Evolutionary conservation across 352 stramenopile genomes (phyloP), one percentile per base, ranked within the genome.

Genomic region (Albugo laibachii): DNA sequence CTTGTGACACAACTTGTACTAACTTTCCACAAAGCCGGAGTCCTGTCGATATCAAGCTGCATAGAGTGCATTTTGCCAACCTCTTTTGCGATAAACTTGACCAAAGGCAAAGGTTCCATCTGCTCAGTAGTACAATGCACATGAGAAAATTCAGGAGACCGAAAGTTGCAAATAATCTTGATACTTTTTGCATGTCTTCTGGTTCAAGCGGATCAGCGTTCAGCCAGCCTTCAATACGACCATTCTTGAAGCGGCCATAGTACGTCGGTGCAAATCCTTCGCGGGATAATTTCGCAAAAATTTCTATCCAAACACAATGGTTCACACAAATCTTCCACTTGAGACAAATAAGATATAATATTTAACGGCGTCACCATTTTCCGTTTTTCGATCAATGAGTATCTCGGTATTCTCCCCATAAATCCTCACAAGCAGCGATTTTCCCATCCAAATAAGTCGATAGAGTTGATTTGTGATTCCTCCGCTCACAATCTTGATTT

Each of bases 391-490:
- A 63, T 96, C 83, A 48, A 97, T 96, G 36, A 96, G 83, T 19
- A 85, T 69, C 49, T 96, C 86, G 34, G 87, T 96, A 65, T 95
- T 88, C 50, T 86, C 64, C 16, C 87, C 87, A 47, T 95, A 97
- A 36, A 96, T 57, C 16, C 87, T 78, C 43, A 96, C 71, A 6
- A 27, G 1, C 45, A 55, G 47, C 48, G 74, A 65, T 56, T 77
- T 61, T 44, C 80, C 71, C 15, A 63, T 44, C 60, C 65, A 87
- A 18, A 65, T 61, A 47, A 95, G 63, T 16, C 80, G 78, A 65
- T 92, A 96, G 18, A 96, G 73, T 49, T 79, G 69, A 55, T 96
- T 96, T 13, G 87, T 96, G 62, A 96, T 95, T 40, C 87, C 87
- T 39, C 87, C 87, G 40, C 69, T 69, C 42, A 88, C 80, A 57